Base-by-base conservation (phyloP, 1,284 basidiomycete genomes). In the Ustilago cynodontis region DNA sequence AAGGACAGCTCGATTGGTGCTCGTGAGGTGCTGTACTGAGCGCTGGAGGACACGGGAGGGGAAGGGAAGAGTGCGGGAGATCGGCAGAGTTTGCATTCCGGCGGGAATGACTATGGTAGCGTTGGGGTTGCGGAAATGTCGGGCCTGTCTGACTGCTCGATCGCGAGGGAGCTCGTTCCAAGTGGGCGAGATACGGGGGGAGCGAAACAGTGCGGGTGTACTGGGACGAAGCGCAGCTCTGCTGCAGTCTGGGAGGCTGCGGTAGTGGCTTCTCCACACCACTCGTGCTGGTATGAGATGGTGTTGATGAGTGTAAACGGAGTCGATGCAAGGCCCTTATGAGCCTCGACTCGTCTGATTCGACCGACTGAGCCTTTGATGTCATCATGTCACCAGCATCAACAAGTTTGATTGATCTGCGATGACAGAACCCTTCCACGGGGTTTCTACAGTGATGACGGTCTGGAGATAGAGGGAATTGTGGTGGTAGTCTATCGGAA, bases 151-250 rank as follows among this genome's bases (percentile, higher is more conserved):
- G 1, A 7, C 53, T 55, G 18, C 31, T 20, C 11, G 39, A 26
- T 16, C 6, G 11, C 20, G 18, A 8, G 18, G n/a, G 11, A 20
- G 4, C n/a, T 22, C 56, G 2, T 50, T n/a, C 68, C 7, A 71
- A 39, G 39, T 71, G 62, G 1, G 62, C 57, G 11, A 71, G 35
- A 52, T 65, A 65, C 1, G 68, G 61, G n/a, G 69, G 63, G 8
- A 71, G 37, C 10, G 69, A 65, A 9, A 14, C 14, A 9, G 14
- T 14, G 14, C 35, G 35, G 35, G 8, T 16, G 35, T 16, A 11
- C 31, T 33, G 31, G 31, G 31, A 33, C 14, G 35, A 37, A 6
- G 8, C 9, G 14, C 7, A 37, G 3, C 35, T 13, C 35, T 14
- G 24, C 43, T 33, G 51, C 35, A 3, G 29, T 11, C 13, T 10